Evolutionary conservation across 2,329 filamentous ascomycete genomes (phyloP).

Genomic region (Fusarium azukiicola): DNA sequence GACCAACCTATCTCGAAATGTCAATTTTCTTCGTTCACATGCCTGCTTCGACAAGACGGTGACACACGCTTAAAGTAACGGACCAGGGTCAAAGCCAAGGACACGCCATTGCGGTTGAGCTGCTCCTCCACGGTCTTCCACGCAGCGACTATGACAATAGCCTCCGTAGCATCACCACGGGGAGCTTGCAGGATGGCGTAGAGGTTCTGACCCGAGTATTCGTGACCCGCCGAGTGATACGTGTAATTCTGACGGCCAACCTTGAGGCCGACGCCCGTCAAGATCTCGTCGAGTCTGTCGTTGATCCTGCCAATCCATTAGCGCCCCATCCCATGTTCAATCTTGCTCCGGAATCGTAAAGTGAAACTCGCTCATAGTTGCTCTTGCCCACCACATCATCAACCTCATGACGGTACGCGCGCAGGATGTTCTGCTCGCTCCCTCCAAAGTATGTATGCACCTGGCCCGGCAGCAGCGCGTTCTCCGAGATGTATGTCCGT

Average conservation of each 20-base stretch:
- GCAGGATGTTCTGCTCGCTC: conserved; percentile 96
- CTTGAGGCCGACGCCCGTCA: conserved; percentile 91
- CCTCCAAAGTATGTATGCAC: conserved; percentile 99
- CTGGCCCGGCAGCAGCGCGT: conserved; percentile 96
- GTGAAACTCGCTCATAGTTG: conserved; percentile 73
- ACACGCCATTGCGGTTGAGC: conserved; percentile 92
- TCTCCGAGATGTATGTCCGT: conserved; percentile 97
- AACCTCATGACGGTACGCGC: conserved; percentile 93
- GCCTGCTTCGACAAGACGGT: background rate
- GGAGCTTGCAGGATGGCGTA: conserved; percentile 97
- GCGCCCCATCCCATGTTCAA: background rate
- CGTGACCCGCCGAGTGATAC: conserved; percentile 88
- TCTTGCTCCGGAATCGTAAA: background rate
- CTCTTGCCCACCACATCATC: conserved; percentile 77
- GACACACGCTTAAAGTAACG: conserved; percentile 93
- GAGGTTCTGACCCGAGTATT: conserved; percentile 90
- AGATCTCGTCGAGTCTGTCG: conserved; percentile 86
- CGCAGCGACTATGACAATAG: conserved; percentile 94
- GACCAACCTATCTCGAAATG: conserved; percentile 86
- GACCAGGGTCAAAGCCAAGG: conserved; percentile 91
- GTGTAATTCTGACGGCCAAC: conserved; percentile 93
- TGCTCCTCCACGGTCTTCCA: conserved; percentile 91
- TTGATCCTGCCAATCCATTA: conserved; percentile 72
- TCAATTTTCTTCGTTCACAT: conserved; percentile 41
- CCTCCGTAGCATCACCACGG: conserved; percentile 97